Evolutionary conservation across 148 eudicot species (phyloP).

Genomic region (Arctostaphylos glauca): DNA sequence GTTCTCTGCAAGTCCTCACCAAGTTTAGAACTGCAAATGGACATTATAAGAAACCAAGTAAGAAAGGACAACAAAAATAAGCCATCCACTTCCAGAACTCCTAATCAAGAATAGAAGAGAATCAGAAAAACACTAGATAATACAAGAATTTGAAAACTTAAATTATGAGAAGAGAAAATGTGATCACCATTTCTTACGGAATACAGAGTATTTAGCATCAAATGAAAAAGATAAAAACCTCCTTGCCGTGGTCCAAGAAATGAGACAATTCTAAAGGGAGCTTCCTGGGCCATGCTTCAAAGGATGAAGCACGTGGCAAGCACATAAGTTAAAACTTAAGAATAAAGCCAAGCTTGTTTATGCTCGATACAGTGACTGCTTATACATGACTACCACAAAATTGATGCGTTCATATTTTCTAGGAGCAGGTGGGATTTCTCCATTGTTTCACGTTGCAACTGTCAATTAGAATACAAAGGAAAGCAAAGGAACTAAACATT

Average conservation of each 20-base stretch:
- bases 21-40: slow-evolving; percentile 36
- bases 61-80: slow-evolving; percentile 12
- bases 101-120: neutral
- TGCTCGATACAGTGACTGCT: neutral
- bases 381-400: neutral
- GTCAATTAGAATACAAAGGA: neutral
- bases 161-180: neutral
- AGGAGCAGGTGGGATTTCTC: neutral
- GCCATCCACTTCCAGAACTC: neutral
- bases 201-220: neutral
- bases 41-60: slow-evolving; percentile 9
- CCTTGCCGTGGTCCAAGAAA: neutral
- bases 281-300: neutral
- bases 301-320: neutral
- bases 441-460: neutral
- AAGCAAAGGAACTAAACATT: neutral
- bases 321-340: neutral
- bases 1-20: slow-evolving; percentile 40
- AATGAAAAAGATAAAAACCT: neutral
- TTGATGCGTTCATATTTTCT: neutral
- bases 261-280: neutral
- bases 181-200: slow-evolving; percentile 3
- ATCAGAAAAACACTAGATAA: neutral
- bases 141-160: neutral
- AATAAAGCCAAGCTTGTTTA: neutral